These are phyloP conservation scores for Fusarium austroafricanum DNA, from an alignment of 2,329 filamentous ascomycete genomes.

Conservation along the genomic window DNA sequence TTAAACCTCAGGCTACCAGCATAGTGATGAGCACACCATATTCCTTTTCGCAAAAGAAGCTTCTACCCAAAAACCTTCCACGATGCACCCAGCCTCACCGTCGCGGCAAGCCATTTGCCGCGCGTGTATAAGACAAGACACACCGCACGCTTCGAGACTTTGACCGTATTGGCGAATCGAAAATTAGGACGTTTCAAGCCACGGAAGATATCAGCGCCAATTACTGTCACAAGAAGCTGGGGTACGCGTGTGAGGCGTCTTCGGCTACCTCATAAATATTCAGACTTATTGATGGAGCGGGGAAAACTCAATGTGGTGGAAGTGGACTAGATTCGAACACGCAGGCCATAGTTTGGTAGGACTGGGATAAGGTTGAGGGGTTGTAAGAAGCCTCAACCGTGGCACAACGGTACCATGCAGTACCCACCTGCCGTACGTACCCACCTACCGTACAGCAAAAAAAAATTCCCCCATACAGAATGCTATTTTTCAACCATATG, in stretches of 20 bases:
- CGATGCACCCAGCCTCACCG: too few relatives aligned
- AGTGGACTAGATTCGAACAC: neutral
- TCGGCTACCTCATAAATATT: neutral
- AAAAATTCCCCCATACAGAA: too few relatives aligned
- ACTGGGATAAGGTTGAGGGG: too few relatives aligned
- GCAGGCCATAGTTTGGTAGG: neutral
- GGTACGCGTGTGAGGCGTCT: too few relatives aligned
- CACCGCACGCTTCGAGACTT: neutral
- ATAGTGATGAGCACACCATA: neutral
- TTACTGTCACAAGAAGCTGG: neutral
- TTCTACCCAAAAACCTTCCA: too few relatives aligned
- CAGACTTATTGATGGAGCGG: neutral
- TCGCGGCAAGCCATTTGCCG: neutral
- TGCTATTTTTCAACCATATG: too few relatives aligned
- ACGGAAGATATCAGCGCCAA: fast-evolving
- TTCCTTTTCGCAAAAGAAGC: too few relatives aligned
- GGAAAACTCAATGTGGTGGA: too few relatives aligned
- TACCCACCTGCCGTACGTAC: too few relatives aligned
- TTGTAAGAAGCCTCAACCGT: too few relatives aligned
- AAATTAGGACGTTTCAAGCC: neutral
- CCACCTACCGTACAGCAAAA: too few relatives aligned
- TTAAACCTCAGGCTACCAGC: neutral
- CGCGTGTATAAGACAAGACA: neutral
- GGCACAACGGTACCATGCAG: too few relatives aligned
- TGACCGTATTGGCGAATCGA: neutral